Evolutionary conservation across 257 asterid genomes (phyloP).

Genomic region (Anisodus acutangulus): DNA sequence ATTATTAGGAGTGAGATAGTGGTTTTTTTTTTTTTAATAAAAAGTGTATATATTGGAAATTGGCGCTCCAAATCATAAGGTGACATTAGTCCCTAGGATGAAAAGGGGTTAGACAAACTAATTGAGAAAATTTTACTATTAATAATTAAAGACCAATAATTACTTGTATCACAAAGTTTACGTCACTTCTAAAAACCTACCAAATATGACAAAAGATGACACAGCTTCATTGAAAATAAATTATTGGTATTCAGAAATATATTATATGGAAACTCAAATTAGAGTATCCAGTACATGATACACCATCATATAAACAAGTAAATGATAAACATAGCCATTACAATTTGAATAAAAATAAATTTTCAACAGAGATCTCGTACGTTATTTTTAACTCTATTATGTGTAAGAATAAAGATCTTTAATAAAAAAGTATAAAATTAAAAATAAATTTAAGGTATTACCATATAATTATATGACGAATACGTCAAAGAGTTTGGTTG

Average conservation of each 20-base stretch:
- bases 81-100: not conserved
- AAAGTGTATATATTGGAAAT: not conserved
- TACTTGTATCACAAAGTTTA: not conserved
- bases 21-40: not conserved
- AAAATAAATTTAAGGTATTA: no score
- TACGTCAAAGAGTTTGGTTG: no score
- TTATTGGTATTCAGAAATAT: not conserved
- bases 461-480: not conserved
- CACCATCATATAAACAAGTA: no score
- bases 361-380: no score
- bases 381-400: no score
- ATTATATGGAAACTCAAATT: not conserved
- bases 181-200: not conserved
- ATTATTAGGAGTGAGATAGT: not conserved
- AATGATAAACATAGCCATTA: no score
- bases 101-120: not conserved
- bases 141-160: not conserved
- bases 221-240: not conserved
- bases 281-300: not conserved
- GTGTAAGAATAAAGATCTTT: no score
- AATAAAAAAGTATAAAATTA: no score
- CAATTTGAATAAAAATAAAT: no score
- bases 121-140: not conserved
- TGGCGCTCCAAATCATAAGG: not conserved
- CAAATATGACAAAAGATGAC: not conserved